phyloP scores from a whole-genome alignment of 2,329 filamentous ascomycete genomes.

The Stachybotrys chlorohalonatus region DNA sequence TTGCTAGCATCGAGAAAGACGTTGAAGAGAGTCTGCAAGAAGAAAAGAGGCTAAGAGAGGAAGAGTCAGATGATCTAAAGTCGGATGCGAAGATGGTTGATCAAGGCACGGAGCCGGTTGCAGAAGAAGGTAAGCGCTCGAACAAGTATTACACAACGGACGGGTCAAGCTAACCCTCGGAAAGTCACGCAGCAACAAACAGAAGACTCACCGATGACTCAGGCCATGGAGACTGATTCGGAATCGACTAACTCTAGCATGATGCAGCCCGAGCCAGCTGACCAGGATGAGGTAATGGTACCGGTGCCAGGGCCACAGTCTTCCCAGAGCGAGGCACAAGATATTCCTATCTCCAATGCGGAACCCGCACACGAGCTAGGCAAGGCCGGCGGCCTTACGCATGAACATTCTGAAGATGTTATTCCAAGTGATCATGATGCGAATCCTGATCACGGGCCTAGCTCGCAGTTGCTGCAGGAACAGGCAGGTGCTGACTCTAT shows the following conservation, averaged over 20 bases:
- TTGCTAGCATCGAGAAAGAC: constrained; percentile 39
- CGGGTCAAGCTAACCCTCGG: background rate
- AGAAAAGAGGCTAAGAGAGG: constrained; percentile 21
- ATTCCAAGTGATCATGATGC: background rate
- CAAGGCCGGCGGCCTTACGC: background rate
- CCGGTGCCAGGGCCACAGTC: background rate
- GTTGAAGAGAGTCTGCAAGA: constrained; percentile 27
- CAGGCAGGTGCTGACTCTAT: background rate
- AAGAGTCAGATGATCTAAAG: constrained; percentile 11
- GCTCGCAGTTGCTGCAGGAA: background rate
- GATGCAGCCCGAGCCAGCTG: background rate
- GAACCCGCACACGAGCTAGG: background rate
- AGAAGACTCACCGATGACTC: background rate
- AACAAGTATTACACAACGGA: background rate
- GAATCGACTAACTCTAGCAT: constrained; percentile 1
- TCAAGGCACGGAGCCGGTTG: background rate
- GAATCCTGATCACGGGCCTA: background rate
- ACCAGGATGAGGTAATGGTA: background rate
- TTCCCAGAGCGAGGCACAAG: background rate
- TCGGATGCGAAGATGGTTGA: constrained; percentile 1
- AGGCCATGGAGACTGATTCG: constrained; percentile 1
- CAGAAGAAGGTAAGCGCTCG: background rate
- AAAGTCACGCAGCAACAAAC: background rate
- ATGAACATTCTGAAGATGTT: background rate
- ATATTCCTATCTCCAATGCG: background rate